Percentiles rank a stretch among this genome's conserved stretches.
phyloP scores from a whole-genome alignment of 768 basidiomycete species.

The Kwoniella sp. region DNA sequence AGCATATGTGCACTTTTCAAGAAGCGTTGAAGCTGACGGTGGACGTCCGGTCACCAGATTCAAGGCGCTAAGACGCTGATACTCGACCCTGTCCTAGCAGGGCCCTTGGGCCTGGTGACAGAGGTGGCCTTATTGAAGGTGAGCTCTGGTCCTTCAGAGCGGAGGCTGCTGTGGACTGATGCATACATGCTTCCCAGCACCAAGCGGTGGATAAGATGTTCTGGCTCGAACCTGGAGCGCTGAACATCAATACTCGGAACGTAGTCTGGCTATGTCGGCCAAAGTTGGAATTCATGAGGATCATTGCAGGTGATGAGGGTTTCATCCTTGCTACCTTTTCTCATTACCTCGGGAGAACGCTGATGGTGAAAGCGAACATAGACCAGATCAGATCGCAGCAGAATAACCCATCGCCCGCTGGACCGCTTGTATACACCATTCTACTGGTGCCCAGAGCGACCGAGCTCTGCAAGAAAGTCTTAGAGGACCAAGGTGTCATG shows the following conservation, averaged over 20 bases:
- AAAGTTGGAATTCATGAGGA: slow-evolving; percentile 77
- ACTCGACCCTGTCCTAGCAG: slow-evolving; percentile 82
- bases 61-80: slow-evolving; percentile 90
- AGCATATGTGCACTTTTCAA: not conserved
- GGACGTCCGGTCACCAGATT: slow-evolving; percentile 33
- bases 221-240: slow-evolving; percentile 90
- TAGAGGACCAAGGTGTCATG: slow-evolving; percentile 96
- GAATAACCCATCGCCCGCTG: slow-evolving; percentile 53
- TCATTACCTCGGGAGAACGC: slow-evolving; percentile 7
- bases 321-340: slow-evolving; percentile 56
- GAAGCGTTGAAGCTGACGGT: not conserved
- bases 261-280: slow-evolving; percentile 93
- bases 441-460: slow-evolving; percentile 86
- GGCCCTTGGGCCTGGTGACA: slow-evolving; percentile 90
- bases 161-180: not conserved
- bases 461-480: slow-evolving; percentile 76
- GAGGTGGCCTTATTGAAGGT: slow-evolving; percentile 93
- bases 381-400: slow-evolving; percentile 89
- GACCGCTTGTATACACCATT: slow-evolving; percentile 80
- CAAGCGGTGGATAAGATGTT: slow-evolving; percentile 99
- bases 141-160: slow-evolving; percentile 6
- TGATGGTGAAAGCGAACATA: slow-evolving; percentile 53
- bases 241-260: slow-evolving; percentile 79
- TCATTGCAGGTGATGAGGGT: slow-evolving; percentile 93
- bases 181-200: slow-evolving; percentile 64